Evolutionary conservation across 139 green algal species (phyloP).

Genomic region (Zygnema circumcarinatum): DNA sequence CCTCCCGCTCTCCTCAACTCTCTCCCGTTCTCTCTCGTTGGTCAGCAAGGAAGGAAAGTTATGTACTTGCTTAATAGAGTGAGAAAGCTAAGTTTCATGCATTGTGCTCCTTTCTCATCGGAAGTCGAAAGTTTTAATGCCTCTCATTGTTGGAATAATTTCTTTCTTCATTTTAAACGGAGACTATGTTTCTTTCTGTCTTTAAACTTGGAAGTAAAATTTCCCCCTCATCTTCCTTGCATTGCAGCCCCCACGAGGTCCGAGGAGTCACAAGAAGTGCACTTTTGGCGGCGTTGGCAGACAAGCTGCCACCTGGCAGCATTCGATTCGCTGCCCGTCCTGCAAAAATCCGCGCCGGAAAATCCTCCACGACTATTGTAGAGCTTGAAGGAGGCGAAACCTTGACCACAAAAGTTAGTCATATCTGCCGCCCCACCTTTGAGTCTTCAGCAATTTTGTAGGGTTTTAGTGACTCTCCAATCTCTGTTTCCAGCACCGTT

Average conservation of each 20-base stretch:
- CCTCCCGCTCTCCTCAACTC: neutral
- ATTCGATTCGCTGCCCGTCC: conserved; percentile 52
- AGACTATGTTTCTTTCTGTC: neutral
- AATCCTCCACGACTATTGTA: conserved; percentile 22
- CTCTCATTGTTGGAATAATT: too few relatives aligned
- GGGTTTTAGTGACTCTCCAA: too few relatives aligned
- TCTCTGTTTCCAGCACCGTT: too few relatives aligned
- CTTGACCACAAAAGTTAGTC: conserved; percentile 8
- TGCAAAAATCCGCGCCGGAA: neutral
- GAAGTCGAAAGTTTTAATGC: too few relatives aligned
- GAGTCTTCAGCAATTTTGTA: neutral
- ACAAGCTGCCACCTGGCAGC: conserved; percentile 42
- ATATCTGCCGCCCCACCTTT: neutral
- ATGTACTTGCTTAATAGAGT: too few relatives aligned
- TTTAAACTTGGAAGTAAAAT: neutral
- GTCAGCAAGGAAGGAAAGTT: too few relatives aligned
- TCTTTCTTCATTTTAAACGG: neutral
- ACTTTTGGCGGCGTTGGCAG: conserved; percentile 35
- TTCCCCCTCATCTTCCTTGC: neutral
- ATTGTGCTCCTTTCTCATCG: too few relatives aligned
- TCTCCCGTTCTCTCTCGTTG: neutral
- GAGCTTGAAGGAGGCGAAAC: conserved; percentile 29
- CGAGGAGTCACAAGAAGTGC: conserved; percentile 16
- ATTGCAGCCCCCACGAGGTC: conserved; percentile 40
- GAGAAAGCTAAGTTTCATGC: too few relatives aligned